Conservation (phyloP, 2,329 filamentous ascomycete species). For the Xylariaceae sp. region DNA sequence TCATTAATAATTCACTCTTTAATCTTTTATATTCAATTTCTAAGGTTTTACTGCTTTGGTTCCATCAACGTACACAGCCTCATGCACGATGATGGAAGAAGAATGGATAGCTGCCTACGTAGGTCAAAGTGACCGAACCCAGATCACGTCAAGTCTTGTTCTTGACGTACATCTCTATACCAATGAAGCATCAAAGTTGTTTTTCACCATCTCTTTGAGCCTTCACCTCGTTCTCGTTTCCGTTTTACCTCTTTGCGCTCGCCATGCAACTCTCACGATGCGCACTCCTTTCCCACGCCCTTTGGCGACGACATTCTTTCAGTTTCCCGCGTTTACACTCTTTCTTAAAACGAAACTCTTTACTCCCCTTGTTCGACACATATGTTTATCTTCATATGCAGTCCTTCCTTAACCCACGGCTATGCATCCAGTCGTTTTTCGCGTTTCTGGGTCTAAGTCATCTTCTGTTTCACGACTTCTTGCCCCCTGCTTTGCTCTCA, state of each 20-base stretch:
- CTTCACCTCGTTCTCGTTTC: neutral
- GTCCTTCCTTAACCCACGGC: conserved; percentile 33
- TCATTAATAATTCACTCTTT: neutral
- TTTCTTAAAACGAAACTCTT: conserved; percentile 33
- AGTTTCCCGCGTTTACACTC: conserved; percentile 49
- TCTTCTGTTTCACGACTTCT: conserved; percentile 23
- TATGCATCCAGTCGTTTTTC: conserved; percentile 27
- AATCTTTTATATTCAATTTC: conserved; percentile 11
- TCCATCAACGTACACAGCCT: conserved; percentile 25
- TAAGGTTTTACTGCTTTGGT: conserved; percentile 25
- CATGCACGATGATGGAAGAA: conserved; percentile 28
- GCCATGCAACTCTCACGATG: conserved; percentile 29
- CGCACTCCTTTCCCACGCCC: conserved; percentile 35
- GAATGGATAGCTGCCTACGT: conserved; percentile 29
- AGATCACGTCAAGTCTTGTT: too few species aligned
- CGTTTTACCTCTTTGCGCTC: conserved; percentile 36
- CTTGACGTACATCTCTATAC: conserved; percentile 1
- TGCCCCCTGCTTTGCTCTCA: neutral
- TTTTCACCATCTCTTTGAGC: too few species aligned
- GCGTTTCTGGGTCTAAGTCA: conserved; percentile 23
- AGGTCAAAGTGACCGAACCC: conserved; percentile 12
- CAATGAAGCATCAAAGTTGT: conserved; percentile 28
- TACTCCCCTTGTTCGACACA: conserved; percentile 7
- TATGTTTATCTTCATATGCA: conserved; percentile 32
- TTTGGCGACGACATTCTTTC: conserved; percentile 39